Base-by-base conservation (phyloP, 2,329 filamentous ascomycete species). In the Beauveria sp. region DNA sequence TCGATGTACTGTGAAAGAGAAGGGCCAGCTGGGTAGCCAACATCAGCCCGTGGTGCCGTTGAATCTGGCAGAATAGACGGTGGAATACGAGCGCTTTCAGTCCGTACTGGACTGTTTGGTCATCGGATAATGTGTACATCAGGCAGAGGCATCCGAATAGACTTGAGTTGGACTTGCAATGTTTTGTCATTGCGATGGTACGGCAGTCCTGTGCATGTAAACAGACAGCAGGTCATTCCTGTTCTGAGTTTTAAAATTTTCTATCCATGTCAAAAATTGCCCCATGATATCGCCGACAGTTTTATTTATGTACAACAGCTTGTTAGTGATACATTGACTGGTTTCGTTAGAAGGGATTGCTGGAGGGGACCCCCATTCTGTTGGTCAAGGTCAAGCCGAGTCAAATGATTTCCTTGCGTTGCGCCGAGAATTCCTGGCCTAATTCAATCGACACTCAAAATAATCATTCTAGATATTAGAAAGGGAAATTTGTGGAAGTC, bases 81-180 rank as follows among this genome's bases (percentile, higher is more conserved):
- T 50, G 46, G 47, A 55, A 52, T n/a, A 47, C 22, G 57, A 54
- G 41, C 34, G 46, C 8, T 48, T n/a, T 24, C n/a, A 40, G 40
- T 57, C 40, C 41, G 26, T 28, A 26, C 26, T 50, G 59, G 26
- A 51, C 41, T 51, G 52, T 47, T n/a, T 48, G 47, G 54, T 53
- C 54, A 57, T 41, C 54, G 59, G 59, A 57, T 53, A 16, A 47
- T 57, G 40, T 61, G 59, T 61, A 61, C 54, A 61, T 57, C 57
- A 61, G 40, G 48, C 47, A 61, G 40, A 55, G 59, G 47, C 40
- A 44, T 52, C 47, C 59, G 46, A 61, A 57, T 52, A 46, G 47
- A 57, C 46, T 41, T 37, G 53, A 16, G 40, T 47, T 61, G n/a
- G 47, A 50, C 46, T 57, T 34, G 18, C 18, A 46, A 52, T 22